A percentile compares a stretch with the other conserved stretches of the same genome.
phyloP scores from a whole-genome alignment of 129 eudicot species.

The Heracleum sosnowskyi region DNA sequence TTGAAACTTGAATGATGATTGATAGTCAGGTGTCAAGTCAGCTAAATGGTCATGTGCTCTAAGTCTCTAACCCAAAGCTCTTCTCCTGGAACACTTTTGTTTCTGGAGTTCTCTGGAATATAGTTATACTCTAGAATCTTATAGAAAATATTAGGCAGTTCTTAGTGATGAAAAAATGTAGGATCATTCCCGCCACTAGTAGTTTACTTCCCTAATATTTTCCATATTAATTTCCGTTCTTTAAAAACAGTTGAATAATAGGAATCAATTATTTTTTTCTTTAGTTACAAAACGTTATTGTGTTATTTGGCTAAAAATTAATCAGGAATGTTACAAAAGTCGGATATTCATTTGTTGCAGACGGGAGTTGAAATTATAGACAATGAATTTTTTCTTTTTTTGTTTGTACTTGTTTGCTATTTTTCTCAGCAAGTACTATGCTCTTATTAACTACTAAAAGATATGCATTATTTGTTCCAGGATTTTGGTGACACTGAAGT shows the following conservation, averaged over 20 bases:
- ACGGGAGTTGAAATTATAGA: neutral
- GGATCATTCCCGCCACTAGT: neutral
- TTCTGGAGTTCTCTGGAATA: neutral
- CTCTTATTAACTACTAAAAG: neutral
- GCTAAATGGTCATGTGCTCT: neutral
- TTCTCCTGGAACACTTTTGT: neutral
- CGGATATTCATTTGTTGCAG: neutral
- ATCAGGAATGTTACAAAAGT: neutral
- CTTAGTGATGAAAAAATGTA: neutral
- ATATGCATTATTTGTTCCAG: constrained; percentile 21
- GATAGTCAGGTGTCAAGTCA: neutral
- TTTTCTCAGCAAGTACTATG: neutral
- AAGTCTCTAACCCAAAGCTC: neutral
- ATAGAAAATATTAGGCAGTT: neutral
- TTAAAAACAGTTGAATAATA: neutral
- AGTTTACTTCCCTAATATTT: neutral
- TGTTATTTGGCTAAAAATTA: neutral
- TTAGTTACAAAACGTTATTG: neutral
- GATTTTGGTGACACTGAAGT: constrained; percentile 30
- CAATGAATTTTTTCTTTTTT: neutral
- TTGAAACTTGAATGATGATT: neutral
- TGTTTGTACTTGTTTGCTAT: neutral
- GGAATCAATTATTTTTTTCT: neutral
- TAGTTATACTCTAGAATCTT: neutral
- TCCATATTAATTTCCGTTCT: neutral